Evolutionary conservation across 2,329 filamentous ascomycete species (phyloP).

Genomic region (Fusarium oligoseptatum): DNA sequence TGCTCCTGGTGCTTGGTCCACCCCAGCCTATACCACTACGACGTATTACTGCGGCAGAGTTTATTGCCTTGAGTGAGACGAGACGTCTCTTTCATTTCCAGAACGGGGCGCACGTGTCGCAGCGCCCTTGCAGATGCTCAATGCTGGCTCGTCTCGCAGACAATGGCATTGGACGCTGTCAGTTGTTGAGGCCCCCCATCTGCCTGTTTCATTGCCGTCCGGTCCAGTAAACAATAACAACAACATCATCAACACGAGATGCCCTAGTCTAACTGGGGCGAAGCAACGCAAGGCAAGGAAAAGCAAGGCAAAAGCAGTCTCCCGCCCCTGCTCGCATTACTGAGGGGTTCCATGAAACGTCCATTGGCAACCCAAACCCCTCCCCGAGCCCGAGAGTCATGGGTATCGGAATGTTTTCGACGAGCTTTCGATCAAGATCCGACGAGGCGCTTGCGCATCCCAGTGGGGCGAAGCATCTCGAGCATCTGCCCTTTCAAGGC

Average conservation of each 20-base stretch:
- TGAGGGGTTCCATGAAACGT: slow-evolving; percentile 36
- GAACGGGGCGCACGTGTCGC: slow-evolving; percentile 32
- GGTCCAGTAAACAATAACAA: slow-evolving; percentile 22
- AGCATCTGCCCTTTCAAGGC: slow-evolving; percentile 38
- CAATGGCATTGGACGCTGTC: slow-evolving; percentile 16
- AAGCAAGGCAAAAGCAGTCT: slow-evolving; percentile 25
- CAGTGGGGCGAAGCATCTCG: slow-evolving; percentile 34
- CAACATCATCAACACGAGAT: slow-evolving; percentile 18
- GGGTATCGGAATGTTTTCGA: slow-evolving; percentile 42
- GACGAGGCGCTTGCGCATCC: slow-evolving; percentile 45
- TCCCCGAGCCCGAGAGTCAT: slow-evolving; percentile 20
- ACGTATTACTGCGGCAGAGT: slow-evolving; percentile 9
- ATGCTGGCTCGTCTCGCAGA: slow-evolving; percentile 16
- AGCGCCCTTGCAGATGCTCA: slow-evolving; percentile 34
- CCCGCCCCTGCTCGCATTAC: slow-evolving; percentile 33
- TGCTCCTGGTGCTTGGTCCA: slow-evolving; percentile 10
- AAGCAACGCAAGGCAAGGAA: neutral
- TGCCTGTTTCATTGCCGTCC: slow-evolving; percentile 15
- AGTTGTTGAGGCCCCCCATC: slow-evolving; percentile 33
- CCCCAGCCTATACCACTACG: slow-evolving; percentile 17
- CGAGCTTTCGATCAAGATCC: slow-evolving; percentile 45
- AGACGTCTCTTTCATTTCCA: slow-evolving; percentile 37
- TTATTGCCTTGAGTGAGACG: slow-evolving; percentile 20
- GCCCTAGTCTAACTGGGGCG: neutral
- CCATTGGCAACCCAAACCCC: slow-evolving; percentile 26